Evolutionary conservation across 768 basidiomycete genomes (phyloP).

Genomic region (Ramaria rubella): DNA sequence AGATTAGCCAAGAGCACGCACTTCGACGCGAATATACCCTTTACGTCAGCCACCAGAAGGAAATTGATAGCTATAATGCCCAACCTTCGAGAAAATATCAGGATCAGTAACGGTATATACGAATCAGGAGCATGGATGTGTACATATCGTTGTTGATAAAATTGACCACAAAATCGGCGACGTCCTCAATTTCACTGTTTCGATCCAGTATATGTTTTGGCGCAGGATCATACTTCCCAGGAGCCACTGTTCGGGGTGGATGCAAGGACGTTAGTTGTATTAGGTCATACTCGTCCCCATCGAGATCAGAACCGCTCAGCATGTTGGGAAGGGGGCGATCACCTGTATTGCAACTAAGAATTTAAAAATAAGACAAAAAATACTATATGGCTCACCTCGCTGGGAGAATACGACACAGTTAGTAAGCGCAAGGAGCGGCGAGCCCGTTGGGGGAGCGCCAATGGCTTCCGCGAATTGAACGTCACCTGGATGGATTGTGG

Average conservation of each 20-base stretch:
- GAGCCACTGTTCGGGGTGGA: conserved; percentile 26
- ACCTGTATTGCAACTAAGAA: conserved; percentile 38
- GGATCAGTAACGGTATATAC: no score
- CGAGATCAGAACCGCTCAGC: conserved; percentile 64
- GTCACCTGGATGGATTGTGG: conserved; percentile 65
- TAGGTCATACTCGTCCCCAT: conserved; percentile 56
- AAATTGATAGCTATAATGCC: conserved; percentile 59
- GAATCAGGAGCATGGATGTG: background rate
- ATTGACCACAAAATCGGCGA: conserved; percentile 64
- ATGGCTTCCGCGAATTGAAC: conserved; percentile 56
- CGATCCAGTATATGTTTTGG: conserved; percentile 37
- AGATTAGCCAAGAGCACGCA: conserved; percentile 49
- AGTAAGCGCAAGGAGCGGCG: conserved; percentile 40
- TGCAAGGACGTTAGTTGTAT: conserved; percentile 30
- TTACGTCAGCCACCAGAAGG: conserved; percentile 60
- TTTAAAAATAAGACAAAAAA: background rate
- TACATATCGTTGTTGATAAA: conserved; percentile 60
- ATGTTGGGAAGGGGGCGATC: conserved; percentile 53
- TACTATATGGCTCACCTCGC: conserved; percentile 26
- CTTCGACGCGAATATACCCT: conserved; percentile 43
- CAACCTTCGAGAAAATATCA: conserved; percentile 44
- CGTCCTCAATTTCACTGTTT: conserved; percentile 53
- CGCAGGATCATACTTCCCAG: conserved; percentile 48
- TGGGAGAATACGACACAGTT: conserved; percentile 49
- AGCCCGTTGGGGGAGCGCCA: conserved; percentile 47